Percentiles rank a stretch among this genome's conserved stretches.
Conservation (phyloP, 257 asterid genomes). For the Catharanthus roseus region DNA sequence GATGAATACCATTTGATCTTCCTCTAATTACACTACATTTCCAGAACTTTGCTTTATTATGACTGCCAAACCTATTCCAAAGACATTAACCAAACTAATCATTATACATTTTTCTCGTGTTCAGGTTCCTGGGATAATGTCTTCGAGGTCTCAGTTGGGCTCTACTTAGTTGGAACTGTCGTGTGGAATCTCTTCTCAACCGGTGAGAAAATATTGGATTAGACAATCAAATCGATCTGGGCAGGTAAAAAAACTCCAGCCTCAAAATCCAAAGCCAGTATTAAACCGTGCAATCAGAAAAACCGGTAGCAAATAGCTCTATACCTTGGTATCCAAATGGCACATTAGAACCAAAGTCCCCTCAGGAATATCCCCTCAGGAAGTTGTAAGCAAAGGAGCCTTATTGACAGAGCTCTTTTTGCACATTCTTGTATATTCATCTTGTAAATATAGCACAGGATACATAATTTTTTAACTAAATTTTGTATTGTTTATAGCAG, state of each 20-base stretch:
- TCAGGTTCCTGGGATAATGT: constrained; percentile 88
- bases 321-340: not conserved
- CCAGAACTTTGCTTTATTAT: not conserved
- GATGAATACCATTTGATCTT: not conserved
- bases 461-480: not conserved
- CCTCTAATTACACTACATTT: not conserved
- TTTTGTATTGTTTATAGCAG: not conserved
- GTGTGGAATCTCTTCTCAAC: constrained; percentile 84
- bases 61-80: constrained; percentile 3
- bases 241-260: not conserved
- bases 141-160: constrained; percentile 73
- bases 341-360: no score
- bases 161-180: constrained; percentile 70
- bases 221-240: not conserved
- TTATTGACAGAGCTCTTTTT: not conserved
- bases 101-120: constrained; percentile 8
- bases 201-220: constrained; percentile 73
- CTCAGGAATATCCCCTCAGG: not conserved
- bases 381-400: not conserved
- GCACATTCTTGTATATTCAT: no score
- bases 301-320: not conserved
- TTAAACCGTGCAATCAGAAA: not conserved
- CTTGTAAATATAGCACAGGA: constrained; percentile 12
- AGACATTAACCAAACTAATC: constrained; percentile 4
- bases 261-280: constrained; percentile 4